Conservation (phyloP, 2,329 filamentous ascomycete genomes). For the Rosellinia necatrix region DNA sequence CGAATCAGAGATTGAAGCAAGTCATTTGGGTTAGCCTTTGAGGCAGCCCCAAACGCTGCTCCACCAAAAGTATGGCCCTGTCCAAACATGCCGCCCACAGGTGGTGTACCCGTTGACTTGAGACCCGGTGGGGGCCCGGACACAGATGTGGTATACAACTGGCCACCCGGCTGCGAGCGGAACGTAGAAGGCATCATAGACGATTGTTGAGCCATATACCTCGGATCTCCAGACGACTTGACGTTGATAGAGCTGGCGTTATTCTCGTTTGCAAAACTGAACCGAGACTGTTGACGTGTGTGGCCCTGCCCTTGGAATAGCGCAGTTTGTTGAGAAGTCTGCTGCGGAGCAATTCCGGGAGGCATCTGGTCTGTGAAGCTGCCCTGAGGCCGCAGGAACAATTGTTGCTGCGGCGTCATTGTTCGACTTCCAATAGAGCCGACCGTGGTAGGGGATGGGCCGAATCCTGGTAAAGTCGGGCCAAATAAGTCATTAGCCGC, state of each 20-base stretch:
- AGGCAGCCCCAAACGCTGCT: constrained; percentile 67
- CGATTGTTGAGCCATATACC: constrained; percentile 81
- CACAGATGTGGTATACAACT: constrained; percentile 83
- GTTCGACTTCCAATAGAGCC: constrained; percentile 69
- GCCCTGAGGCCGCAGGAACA: constrained; percentile 68
- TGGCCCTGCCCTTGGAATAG: constrained; percentile 69
- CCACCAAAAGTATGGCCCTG: constrained; percentile 85
- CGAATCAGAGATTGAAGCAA: constrained; percentile 83
- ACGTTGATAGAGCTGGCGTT: constrained; percentile 65
- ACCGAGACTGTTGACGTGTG: constrained; percentile 82
- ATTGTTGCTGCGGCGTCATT: constrained; percentile 77
- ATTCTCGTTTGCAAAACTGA: constrained; percentile 82
- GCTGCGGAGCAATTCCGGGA: constrained; percentile 59
- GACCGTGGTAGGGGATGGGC: constrained; percentile 55
- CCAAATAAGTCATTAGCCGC: constrained; percentile 60
- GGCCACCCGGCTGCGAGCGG: constrained; percentile 64
- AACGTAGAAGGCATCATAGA: constrained; percentile 79
- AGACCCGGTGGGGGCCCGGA: constrained; percentile 93
- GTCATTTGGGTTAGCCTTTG: constrained; percentile 73
- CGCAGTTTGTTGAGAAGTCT: constrained; percentile 51
- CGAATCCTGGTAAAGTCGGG: constrained; percentile 55
- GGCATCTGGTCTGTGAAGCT: constrained; percentile 66
- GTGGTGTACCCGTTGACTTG: constrained; percentile 92
- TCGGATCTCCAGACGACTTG: constrained; percentile 78
- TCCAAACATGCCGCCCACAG: constrained; percentile 79